Percentiles rank a stretch among this genome's conserved stretches.
These are phyloP conservation scores for Globisporangium radiosum DNA, from an alignment of 352 stramenopile genomes.

Conservation along the genomic window DNA sequence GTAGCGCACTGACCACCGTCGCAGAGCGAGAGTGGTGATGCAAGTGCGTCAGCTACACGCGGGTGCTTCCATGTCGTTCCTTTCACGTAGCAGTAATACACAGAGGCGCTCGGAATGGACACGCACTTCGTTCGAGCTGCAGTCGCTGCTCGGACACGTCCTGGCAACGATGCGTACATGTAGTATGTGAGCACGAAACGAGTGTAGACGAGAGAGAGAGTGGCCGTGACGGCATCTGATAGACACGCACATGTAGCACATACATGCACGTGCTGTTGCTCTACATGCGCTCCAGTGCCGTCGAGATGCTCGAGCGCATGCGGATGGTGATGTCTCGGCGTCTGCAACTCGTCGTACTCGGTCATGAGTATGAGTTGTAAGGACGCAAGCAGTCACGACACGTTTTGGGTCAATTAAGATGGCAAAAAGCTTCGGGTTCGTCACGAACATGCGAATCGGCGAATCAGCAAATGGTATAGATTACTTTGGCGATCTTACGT, in stretches of 20 bases:
- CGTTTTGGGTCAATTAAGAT: no score
- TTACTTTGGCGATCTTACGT: no score
- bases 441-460: no score
- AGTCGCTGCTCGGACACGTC: slow-evolving; percentile 4
- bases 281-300: not conserved
- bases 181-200: not conserved
- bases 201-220: no score
- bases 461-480: no score
- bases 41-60: no score
- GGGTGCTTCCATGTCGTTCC: not conserved
- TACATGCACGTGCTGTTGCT: not conserved
- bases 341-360: slow-evolving; percentile 23
- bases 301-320: not conserved
- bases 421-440: no score
- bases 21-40: no score
- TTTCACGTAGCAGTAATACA: not conserved
- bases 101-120: not conserved
- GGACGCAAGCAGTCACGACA: not conserved
- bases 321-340: slow-evolving; percentile 4
- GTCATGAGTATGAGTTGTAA: slow-evolving; percentile 12
- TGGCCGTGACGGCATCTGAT: no score
- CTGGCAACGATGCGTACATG: not conserved
- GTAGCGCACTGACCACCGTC: not conserved
- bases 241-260: no score
- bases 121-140: slow-evolving; percentile 9